Evolutionary conservation across 2,329 filamentous ascomycete species (phyloP), one percentile per base, ranked within the genome.

Genomic region (Pseudogymnoascus sp.): DNA sequence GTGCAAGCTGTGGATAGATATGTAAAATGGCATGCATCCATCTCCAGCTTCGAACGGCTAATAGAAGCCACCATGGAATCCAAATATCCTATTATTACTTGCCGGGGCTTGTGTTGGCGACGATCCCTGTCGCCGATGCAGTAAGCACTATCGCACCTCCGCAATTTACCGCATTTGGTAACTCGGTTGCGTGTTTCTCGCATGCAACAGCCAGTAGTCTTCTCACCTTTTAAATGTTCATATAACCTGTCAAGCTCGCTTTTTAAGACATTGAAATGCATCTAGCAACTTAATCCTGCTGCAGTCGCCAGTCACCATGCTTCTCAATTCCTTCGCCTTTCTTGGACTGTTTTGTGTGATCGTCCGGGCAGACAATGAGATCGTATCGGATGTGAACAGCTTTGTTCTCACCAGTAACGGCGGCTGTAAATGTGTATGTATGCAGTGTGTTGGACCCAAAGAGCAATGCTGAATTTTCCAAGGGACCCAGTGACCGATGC

Each of bases 401-500:
- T 31, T 54, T n/a, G 26, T n/a, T 11, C 44, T 54, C 9, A 33
- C n/a, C 11, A 54, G 33, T 8, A 54, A 54, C 17, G 44, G 44
- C 15, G 44, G 44, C 44, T 54, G 44, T 33, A 54, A 54, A 54
- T 54, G 44, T 17, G 44, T 54, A 54, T 33, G 44, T 54, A 33
- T 17, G 4, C 44, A 17, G 26, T 54, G 26, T 1, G 33, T 31
- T 15, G n/a, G 31, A 31, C 13, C 26, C 6, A n/a, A 9, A 11
- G n/a, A 54, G 15, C n/a, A 54, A 15, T 54, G 26, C 44, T 54
- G 33, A 54, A 17, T 11, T 10, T 26, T 54, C 26, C 9, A 54
- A 54, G 44, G 44, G 44, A 54, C 44, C 44, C 26, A 54, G 44
- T 33, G 44, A 54, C 26, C 26, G 37, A 15, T 77, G 74, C 64